Conservation (phyloP, 164 flowering plant genomes). For the Macadamia integrifolia region DNA sequence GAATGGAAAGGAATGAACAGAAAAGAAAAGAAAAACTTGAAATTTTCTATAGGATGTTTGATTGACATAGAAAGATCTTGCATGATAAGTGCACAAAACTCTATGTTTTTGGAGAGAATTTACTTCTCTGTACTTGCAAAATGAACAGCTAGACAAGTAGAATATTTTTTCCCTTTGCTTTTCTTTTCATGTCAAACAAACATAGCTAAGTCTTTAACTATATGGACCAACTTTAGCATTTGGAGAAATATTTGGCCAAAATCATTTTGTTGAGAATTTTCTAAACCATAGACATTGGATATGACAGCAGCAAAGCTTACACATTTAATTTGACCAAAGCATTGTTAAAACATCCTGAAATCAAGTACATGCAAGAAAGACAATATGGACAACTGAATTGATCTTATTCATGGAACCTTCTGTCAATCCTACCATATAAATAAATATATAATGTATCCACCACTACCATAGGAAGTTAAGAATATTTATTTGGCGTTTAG, state of each 20-base stretch:
- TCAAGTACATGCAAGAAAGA: background rate
- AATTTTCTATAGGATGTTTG: too few relatives aligned
- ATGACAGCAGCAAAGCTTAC: background rate
- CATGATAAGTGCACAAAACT: too few relatives aligned
- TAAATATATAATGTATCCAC: too few relatives aligned
- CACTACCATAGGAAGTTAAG: background rate
- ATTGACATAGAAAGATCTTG: too few relatives aligned
- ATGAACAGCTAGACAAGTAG: too few relatives aligned
- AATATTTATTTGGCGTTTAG: background rate
- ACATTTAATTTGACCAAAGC: background rate
- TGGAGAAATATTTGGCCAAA: background rate
- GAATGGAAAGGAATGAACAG: too few relatives aligned
- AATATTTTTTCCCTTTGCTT: too few relatives aligned
- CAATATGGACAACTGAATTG: background rate
- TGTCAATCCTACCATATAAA: background rate
- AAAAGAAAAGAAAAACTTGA: too few relatives aligned
- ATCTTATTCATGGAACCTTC: background rate
- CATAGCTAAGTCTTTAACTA: too few relatives aligned
- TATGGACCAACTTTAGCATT: background rate
- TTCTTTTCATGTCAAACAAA: too few relatives aligned
- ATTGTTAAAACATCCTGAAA: background rate
- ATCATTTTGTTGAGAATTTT: background rate
- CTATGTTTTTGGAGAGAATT: too few relatives aligned
- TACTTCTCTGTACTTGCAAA: too few relatives aligned
- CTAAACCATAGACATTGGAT: background rate